A percentile compares a stretch with the other conserved stretches of the same genome.
phyloP scores from a whole-genome alignment of 306 rosid genomes.

The Acacia acuminata region DNA sequence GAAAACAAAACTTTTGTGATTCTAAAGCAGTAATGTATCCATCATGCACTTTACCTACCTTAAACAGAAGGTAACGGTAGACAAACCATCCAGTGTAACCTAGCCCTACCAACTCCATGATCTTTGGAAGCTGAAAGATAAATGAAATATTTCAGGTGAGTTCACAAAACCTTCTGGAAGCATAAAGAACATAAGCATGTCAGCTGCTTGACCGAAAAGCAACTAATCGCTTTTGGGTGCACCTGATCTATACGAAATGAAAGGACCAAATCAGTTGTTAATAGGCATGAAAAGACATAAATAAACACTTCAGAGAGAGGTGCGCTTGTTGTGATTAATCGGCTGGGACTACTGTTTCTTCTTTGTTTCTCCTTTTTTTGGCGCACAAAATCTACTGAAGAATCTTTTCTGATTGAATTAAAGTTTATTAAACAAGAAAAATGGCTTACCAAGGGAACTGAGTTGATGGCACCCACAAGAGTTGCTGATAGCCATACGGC shows the following conservation, averaged over 20 bases:
- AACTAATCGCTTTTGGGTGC: neutral
- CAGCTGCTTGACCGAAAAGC: constrained; percentile 13
- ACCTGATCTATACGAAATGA: neutral
- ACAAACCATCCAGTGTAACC: constrained; percentile 99
- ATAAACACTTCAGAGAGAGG: neutral
- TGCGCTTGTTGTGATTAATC: neutral
- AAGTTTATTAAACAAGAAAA: constrained; percentile 1
- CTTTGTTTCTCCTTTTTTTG: neutral
- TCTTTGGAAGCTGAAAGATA: constrained; percentile 81
- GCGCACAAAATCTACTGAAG: neutral
- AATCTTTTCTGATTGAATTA: neutral
- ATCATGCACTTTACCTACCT: constrained; percentile 46
- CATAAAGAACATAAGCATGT: constrained; percentile 1
- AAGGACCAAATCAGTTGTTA: neutral
- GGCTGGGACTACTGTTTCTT: neutral
- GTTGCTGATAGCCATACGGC: constrained; percentile 90
- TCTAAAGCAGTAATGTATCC: constrained; percentile 1
- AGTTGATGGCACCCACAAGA: constrained; percentile 84
- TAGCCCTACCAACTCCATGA: constrained; percentile 96
- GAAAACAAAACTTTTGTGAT: constrained; percentile 13
- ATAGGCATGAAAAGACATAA: neutral
- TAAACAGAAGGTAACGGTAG: constrained; percentile 98
- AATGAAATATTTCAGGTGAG: constrained; percentile 28
- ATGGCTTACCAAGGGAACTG: constrained; percentile 84
- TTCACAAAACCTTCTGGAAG: constrained; percentile 1